Evolutionary conservation across 495 filamentous ascomycete species (phyloP), one percentile per base, ranked within the genome.

Genomic region (Neurospora hispaniola): DNA sequence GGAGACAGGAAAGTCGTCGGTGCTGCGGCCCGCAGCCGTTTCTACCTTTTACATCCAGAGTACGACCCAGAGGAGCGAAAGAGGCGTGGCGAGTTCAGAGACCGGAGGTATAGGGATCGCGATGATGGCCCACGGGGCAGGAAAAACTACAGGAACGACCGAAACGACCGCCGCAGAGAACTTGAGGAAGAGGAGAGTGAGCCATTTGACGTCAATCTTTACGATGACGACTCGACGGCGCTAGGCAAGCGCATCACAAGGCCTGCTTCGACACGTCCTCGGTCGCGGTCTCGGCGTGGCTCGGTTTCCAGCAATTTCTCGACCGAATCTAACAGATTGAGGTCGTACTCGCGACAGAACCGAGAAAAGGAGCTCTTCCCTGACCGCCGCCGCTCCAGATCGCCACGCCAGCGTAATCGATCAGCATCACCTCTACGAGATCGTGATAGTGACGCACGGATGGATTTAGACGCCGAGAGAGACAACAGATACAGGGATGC

Each of bases 41-140:
- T 94, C 81, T 99, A 98, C 79, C 88, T 97, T 10, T 86, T 96
- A 77, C 90, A 99, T 76, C 94, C 94, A 0, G 90, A 96, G 74
- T 89, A 94, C 77, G 94, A 97, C 77, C 94, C 92, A 3, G 88
- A 90, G 54, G 93, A 96, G 80, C 86, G 89, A 59, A 83, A 90
- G 73, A 86, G 84, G 54, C 80, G 80, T 68, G 78, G 78, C 62
- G 84, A 88, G 48, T 78, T 75, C 27, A 48, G 42, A 31, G 76
- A 82, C 46, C 54, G 54, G 27, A 84, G 82, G 70, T 87, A 89
- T 71, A 84, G 88, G 70, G 88, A 88, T 23, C 83, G 87, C 10
- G 88, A 92, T 71, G 88, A 87, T 14, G 86, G 90, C 54, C 54
- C 54, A 35, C 54, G 54, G 14, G 54, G 54, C 54, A 66, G 54